A percentile compares a stretch with the other conserved stretches of the same genome.
These are phyloP conservation scores for Claviceps sp. DNA, from an alignment of 2,329 filamentous ascomycete species.

Conservation along the genomic window DNA sequence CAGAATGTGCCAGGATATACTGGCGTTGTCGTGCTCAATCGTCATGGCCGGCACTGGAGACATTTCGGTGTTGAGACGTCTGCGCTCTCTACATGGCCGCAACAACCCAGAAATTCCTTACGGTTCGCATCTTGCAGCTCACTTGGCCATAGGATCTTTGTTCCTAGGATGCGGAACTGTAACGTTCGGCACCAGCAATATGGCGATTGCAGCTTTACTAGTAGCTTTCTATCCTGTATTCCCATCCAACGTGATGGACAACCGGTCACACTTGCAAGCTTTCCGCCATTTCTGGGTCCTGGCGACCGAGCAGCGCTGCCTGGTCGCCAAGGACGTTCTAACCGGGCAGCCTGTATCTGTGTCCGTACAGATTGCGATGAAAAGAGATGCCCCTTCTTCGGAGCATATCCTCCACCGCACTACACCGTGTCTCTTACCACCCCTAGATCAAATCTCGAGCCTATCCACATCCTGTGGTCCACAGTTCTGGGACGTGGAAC, in stretches of 20 bases:
- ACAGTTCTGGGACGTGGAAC: conserved; percentile 66
- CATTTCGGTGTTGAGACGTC: conserved; percentile 65
- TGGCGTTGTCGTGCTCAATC: conserved; percentile 69
- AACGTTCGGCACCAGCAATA: conserved; percentile 78
- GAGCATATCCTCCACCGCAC: conserved; percentile 27
- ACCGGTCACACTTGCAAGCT: conserved; percentile 86
- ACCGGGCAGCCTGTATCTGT: conserved; percentile 68
- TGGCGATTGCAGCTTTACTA: conserved; percentile 74
- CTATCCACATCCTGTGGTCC: conserved; percentile 48
- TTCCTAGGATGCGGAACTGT: conserved; percentile 89
- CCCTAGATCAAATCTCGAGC: conserved; percentile 46
- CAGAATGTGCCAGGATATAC: conserved; percentile 78
- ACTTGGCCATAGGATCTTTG: conserved; percentile 79
- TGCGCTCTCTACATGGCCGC: conserved; percentile 78
- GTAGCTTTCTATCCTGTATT: conserved; percentile 92
- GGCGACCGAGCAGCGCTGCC: conserved; percentile 76
- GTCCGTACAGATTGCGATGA: conserved; percentile 53
- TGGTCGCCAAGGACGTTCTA: conserved; percentile 77
- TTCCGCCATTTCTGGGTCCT: conserved; percentile 97
- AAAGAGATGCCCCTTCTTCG: conserved; percentile 20
- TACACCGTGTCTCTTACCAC: conserved; percentile 49
- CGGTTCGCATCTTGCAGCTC: conserved; percentile 83
- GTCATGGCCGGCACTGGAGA: conserved; percentile 97
- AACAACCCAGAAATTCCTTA: conserved; percentile 77
- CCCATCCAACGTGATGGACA: conserved; percentile 79